These are phyloP conservation scores for Piromyces finnis DNA, from an alignment of 192 early-diverging fungal species.

Conservation along the genomic window DNA sequence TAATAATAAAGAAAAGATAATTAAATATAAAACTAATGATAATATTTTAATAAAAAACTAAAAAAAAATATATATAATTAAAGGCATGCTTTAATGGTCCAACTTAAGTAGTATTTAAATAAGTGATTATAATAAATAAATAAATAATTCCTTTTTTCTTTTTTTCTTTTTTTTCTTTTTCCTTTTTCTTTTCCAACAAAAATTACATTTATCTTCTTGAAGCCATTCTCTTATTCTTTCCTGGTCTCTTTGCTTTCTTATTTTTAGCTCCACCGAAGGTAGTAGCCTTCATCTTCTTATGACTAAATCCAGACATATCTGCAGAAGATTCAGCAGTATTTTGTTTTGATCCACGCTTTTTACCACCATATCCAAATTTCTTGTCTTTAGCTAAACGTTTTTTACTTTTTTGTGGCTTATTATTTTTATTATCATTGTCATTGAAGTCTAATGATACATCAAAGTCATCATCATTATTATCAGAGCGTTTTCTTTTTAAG, in stretches of 20 bases:
- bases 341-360: slow-evolving; percentile 54
- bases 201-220: not conserved
- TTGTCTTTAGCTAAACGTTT: slow-evolving; percentile 56
- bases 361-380: slow-evolving; percentile 86
- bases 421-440: slow-evolving; percentile 3
- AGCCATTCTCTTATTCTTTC: not conserved
- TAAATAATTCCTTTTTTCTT: too few relatives aligned
- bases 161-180: too few relatives aligned
- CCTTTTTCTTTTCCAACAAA: too few relatives aligned
- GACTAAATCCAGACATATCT: slow-evolving; percentile 49
- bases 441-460: slow-evolving; percentile 18
- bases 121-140: too few relatives aligned
- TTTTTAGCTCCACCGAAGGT: not conserved
- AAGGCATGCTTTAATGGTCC: too few relatives aligned
- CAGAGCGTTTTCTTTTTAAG: slow-evolving; percentile 65
- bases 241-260: not conserved
- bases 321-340: slow-evolving; percentile 61
- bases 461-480: slow-evolving; percentile 19
- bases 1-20: too few relatives aligned
- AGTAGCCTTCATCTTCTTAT: not conserved
- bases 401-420: slow-evolving; percentile 5
- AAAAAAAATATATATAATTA: too few relatives aligned
- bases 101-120: too few relatives aligned
- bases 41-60: too few relatives aligned
- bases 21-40: too few relatives aligned